Conservation (phyloP, 2,329 filamentous ascomycete species). For the Cladosporium sp. region DNA sequence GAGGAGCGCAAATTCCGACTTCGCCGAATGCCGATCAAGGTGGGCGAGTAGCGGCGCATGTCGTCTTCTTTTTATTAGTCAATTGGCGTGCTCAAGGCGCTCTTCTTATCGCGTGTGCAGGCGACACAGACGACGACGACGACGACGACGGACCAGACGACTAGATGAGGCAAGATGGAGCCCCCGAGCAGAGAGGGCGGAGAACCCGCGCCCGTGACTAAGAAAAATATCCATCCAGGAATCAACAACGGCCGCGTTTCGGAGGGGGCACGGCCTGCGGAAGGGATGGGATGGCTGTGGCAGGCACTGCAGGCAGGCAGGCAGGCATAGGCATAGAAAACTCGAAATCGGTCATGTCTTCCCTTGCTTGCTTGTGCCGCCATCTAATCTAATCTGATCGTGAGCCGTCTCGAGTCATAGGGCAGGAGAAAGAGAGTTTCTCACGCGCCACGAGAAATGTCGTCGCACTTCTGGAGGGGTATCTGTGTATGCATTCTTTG, state of each 20-base stretch:
- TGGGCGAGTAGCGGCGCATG: slow-evolving; percentile 4
- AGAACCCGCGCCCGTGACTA: slow-evolving; percentile 6
- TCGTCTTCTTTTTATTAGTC: not conserved
- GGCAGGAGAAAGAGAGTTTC: not conserved
- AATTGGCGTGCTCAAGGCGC: slow-evolving; percentile 1
- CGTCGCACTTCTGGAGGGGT: not conserved
- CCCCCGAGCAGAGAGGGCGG: not conserved
- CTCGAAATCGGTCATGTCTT: not conserved
- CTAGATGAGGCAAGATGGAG: slow-evolving; percentile 13
- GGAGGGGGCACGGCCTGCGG: slow-evolving; percentile 1
- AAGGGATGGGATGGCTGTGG: not conserved
- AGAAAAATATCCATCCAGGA: not conserved
- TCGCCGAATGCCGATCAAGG: slow-evolving; percentile 17
- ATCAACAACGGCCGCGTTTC: slow-evolving; percentile 6
- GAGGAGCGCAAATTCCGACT: slow-evolving; percentile 15
- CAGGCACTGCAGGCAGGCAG: too few relatives aligned
- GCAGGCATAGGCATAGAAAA: slow-evolving; percentile 9
- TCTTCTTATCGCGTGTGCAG: not conserved
- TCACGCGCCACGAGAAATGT: not conserved
- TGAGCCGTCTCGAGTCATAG: not conserved
- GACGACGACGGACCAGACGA: slow-evolving; percentile 6
- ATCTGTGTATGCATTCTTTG: not conserved
- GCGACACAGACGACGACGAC: not conserved
- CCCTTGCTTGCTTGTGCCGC: not conserved
- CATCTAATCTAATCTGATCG: slow-evolving; percentile 5